Percentiles rank a stretch among this genome's conserved stretches.
Evolutionary conservation across 2,329 filamentous ascomycete species (phyloP).

Genomic region (Aspergillus ochraceoroseus): DNA sequence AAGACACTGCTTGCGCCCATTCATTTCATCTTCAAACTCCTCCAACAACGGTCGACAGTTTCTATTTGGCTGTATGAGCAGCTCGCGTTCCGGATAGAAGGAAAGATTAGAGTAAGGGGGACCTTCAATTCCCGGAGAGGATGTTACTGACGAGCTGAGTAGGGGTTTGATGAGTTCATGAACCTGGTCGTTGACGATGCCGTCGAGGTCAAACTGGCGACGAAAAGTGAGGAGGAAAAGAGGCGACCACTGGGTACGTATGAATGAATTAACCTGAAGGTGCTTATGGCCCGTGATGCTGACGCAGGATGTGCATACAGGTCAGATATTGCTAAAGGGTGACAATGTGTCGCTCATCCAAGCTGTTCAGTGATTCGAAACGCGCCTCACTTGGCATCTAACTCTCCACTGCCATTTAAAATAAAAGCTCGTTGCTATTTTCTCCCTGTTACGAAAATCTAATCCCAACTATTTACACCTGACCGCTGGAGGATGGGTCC

Average conservation of each 20-base stretch:
- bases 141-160: conserved; percentile 11
- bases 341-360: conserved; percentile 84
- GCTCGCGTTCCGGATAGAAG: conserved; percentile 87
- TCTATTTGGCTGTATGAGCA: conserved; percentile 98
- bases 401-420: conserved; percentile 1
- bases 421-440: conserved; percentile 15
- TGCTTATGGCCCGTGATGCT: no score
- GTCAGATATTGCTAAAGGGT: conserved; percentile 80
- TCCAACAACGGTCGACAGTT: conserved; percentile 76
- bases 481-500: conserved; percentile 17
- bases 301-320: no score
- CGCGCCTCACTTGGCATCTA: conserved; percentile 4
- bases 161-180: conserved; percentile 99
- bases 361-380: conserved; percentile 36
- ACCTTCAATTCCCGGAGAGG: conserved; percentile 1
- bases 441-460: conserved; percentile 11
- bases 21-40: conserved; percentile 91
- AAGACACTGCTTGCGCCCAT: conserved; percentile 71
- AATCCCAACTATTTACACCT: conserved; percentile 18
- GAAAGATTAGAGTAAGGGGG: conserved; percentile 78
- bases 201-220: conserved; percentile 80
- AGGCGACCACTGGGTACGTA: conserved; percentile 73
- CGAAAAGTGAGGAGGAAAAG: conserved; percentile 74
- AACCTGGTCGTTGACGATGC: conserved; percentile 96
- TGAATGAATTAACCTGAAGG: no score